Conservation (phyloP, 257 asterid genomes). For the Solanum sitiens region DNA sequence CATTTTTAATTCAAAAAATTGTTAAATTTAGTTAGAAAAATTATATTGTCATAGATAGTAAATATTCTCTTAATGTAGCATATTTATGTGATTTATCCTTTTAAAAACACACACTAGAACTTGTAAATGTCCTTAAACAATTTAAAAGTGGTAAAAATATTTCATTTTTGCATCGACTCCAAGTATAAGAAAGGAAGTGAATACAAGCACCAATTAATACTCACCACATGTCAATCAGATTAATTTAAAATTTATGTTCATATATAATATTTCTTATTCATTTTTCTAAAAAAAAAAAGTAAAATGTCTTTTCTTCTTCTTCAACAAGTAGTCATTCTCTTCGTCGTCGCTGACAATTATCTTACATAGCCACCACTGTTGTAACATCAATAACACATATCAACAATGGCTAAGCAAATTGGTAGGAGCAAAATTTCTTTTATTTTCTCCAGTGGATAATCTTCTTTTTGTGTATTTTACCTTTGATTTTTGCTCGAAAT, state of each 20-base stretch:
- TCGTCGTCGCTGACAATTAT: rapidly evolving
- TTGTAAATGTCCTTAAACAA: no score
- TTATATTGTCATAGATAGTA: no score
- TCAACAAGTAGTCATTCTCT: not conserved
- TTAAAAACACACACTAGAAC: no score
- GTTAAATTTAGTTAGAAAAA: no score
- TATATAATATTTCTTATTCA: not conserved
- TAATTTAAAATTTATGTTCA: not conserved
- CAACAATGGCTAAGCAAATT: not conserved
- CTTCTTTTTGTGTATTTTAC: not conserved
- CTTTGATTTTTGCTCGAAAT: not conserved
- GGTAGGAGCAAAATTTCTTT: not conserved
- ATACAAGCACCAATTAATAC: not conserved
- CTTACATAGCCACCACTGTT: not conserved
- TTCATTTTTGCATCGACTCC: not conserved
- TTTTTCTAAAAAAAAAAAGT: no score
- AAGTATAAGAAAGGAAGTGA: not conserved
- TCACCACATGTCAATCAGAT: not conserved
- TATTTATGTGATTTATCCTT: no score
- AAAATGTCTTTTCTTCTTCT: not conserved
- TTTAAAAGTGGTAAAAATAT: no score
- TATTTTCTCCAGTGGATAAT: not conserved
- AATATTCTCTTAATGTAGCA: no score
- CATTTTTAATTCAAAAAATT: no score
- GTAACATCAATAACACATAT: not conserved